Evolutionary conservation across 2,329 filamentous ascomycete species (phyloP).

Genomic region (Colletotrichum sp.): DNA sequence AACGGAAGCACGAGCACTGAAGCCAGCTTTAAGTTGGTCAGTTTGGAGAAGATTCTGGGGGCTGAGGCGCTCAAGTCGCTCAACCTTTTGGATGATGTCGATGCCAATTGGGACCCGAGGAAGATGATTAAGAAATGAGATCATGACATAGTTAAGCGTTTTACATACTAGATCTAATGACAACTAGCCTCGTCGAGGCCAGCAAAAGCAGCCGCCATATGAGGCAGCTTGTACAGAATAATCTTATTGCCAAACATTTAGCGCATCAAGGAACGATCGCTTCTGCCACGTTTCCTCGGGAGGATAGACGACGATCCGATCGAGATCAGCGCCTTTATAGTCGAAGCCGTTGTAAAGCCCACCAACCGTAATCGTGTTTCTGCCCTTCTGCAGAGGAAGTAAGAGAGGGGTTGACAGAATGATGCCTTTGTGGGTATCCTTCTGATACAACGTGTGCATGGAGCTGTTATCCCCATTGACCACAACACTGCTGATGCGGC

Average conservation of each 20-base stretch:
- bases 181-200: not conserved
- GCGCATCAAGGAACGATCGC: not conserved
- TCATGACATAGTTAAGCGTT: not conserved
- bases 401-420: conserved; percentile 61
- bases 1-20: conserved; percentile 48
- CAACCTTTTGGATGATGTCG: conserved; percentile 37
- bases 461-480: conserved; percentile 52
- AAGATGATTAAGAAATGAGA: not conserved
- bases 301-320: conserved; percentile 65
- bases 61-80: conserved; percentile 28
- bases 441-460: conserved; percentile 55
- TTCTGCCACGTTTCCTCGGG: conserved; percentile 38
- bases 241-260: not conserved
- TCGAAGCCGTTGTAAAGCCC: conserved; percentile 61
- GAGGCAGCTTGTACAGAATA: not conserved
- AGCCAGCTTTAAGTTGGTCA: conserved; percentile 57
- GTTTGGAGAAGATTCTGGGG: conserved; percentile 43
- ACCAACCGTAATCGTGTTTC: conserved; percentile 61
- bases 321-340: conserved; percentile 61
- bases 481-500: conserved; percentile 63
- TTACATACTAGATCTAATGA: not conserved
- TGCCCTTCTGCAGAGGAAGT: conserved; percentile 56
- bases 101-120: conserved; percentile 45
- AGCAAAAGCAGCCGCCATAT: rapidly evolving
- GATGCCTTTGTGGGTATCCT: conserved; percentile 61